These are phyloP conservation scores for Colletotrichum melonis DNA, from an alignment of 2,329 filamentous ascomycete genomes.

Conservation along the genomic window DNA sequence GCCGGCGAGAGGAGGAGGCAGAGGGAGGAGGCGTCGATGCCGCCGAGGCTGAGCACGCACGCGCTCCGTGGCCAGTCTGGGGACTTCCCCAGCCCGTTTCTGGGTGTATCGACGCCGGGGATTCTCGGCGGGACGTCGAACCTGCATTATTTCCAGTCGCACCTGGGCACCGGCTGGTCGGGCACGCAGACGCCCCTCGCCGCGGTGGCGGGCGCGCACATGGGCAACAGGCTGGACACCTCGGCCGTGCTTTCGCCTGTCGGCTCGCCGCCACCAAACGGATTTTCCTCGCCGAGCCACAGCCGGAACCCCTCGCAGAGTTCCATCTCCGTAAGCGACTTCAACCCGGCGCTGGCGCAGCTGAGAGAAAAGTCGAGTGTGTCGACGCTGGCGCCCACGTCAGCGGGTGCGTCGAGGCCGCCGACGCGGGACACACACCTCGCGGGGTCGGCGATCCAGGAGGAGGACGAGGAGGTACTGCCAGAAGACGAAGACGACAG, in stretches of 20 bases:
- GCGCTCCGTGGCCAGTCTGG: constrained; percentile 38
- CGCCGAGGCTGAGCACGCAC: constrained; percentile 54
- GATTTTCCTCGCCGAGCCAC: constrained; percentile 47
- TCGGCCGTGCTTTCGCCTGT: constrained; percentile 24
- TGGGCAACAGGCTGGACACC: constrained; percentile 43
- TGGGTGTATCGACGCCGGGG: constrained; percentile 70
- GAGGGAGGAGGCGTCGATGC: constrained; percentile 36
- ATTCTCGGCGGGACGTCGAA: constrained; percentile 80
- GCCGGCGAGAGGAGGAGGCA: constrained; percentile 37
- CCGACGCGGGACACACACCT: constrained; percentile 64
- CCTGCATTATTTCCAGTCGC: constrained; percentile 85
- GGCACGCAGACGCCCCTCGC: constrained; percentile 84
- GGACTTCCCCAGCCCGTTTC: constrained; percentile 67
- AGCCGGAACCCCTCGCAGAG: constrained; percentile 58
- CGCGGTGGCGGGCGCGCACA: constrained; percentile 77
- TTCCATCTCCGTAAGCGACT: constrained; percentile 59
- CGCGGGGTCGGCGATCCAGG: constrained; percentile 46
- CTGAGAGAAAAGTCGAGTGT: constrained; percentile 71
- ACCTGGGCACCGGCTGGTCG: constrained; percentile 76
- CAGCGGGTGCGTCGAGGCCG: constrained; percentile 64
- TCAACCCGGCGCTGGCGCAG: constrained; percentile 38
- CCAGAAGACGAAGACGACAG: constrained; percentile 32
- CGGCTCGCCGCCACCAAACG: constrained; percentile 26
- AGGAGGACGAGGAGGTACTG: constrained; percentile 46
- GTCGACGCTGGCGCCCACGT: constrained; percentile 69